phyloP scores from a whole-genome alignment of 345 rosid species.

The Eucalyptus dawsonii region DNA sequence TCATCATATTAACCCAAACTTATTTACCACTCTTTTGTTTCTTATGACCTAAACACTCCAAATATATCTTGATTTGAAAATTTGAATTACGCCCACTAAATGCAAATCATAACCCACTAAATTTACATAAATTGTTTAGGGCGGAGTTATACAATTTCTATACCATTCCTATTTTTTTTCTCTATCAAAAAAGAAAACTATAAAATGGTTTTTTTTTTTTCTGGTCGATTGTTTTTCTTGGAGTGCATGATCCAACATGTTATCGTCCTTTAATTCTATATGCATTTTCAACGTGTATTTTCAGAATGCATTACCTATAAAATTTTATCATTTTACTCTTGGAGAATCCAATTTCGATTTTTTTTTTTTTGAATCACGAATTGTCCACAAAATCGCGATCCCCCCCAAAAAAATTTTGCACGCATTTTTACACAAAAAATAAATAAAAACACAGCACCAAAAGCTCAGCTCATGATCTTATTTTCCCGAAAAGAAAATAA shows the following conservation, averaged over 20 bases:
- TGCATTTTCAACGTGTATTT: rapidly evolving
- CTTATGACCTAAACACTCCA: background rate
- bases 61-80: rapidly evolving
- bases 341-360: background rate
- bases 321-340: background rate
- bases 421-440: background rate
- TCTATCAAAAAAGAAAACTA: background rate
- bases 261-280: background rate
- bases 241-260: background rate
- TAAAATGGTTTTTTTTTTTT: background rate
- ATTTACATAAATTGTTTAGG: background rate
- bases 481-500: background rate
- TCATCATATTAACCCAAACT: rapidly evolving
- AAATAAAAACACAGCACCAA: background rate
- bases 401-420: background rate
- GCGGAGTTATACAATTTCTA: background rate
- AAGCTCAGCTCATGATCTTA: background rate
- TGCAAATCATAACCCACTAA: background rate
- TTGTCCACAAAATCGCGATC: background rate
- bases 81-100: background rate
- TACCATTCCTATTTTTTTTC: background rate
- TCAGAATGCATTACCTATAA: background rate
- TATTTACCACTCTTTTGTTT: background rate
- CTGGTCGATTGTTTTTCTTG: background rate
- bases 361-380: background rate